A percentile compares a stretch with the other conserved stretches of the same genome.
Conservation (phyloP, 192 early-diverging fungal genomes). For the Backusella tarrabulga region DNA sequence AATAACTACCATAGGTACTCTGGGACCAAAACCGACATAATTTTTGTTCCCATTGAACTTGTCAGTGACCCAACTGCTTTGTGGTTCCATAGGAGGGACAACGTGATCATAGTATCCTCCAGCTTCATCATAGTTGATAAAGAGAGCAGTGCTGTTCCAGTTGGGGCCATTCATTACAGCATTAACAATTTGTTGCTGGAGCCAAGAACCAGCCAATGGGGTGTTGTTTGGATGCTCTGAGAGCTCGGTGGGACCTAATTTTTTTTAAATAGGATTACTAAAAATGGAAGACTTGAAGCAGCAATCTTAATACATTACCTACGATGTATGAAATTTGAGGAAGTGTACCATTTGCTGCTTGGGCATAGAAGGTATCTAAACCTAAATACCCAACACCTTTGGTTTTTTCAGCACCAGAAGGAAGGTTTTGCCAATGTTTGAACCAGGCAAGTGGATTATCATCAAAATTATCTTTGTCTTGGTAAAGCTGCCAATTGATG, state of each 20-base stretch:
- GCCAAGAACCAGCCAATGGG: conserved; percentile 29
- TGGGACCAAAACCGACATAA: conserved; percentile 1
- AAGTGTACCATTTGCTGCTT: conserved; percentile 28
- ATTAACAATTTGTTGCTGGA: conserved; percentile 29
- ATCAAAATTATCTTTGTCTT: conserved; percentile 31
- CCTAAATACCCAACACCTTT: conserved; percentile 28
- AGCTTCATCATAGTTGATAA: conserved; percentile 32
- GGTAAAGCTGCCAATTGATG: conserved; percentile 27
- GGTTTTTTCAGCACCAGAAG: conserved; percentile 22
- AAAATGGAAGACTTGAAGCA: not conserved
- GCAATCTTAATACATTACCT: not conserved
- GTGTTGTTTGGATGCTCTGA: conserved; percentile 24
- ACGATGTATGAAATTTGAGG: conserved; percentile 14
- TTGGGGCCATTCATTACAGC: conserved; percentile 20
- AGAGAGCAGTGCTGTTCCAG: conserved; percentile 21
- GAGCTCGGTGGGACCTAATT: conserved; percentile 14
- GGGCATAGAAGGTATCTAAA: conserved; percentile 24
- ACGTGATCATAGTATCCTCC: conserved; percentile 31
- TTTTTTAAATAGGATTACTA: not conserved
- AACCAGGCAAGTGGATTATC: conserved; percentile 34
- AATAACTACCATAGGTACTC: conserved; percentile 20
- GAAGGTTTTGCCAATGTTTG: conserved; percentile 21
- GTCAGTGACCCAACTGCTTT: conserved; percentile 14
- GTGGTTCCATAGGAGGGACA: conserved; percentile 13
- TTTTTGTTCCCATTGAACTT: not conserved